Evolutionary conservation across 2,329 filamentous ascomycete species (phyloP).

Genomic region (Tolypocladium sp.): DNA sequence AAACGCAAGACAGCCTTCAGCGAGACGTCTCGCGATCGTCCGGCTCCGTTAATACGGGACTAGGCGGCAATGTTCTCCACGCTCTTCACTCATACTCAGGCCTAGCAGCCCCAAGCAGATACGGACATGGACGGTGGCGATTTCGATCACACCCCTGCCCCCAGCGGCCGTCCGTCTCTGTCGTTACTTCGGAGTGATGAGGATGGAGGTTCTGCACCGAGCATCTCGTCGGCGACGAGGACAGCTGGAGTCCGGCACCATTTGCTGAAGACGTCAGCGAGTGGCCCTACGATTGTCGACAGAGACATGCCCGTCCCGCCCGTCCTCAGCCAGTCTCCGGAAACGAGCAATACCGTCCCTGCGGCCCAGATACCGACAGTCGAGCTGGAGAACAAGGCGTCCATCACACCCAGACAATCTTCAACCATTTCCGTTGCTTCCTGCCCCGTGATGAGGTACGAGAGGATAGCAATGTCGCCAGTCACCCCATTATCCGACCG

Average conservation of each 20-base stretch:
- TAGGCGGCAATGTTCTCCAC: conserved; percentile 7
- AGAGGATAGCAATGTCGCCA: neutral
- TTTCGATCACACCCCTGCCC: conserved; percentile 23
- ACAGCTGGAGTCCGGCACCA: conserved; percentile 9
- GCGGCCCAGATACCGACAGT: neutral
- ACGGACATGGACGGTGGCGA: conserved; percentile 12
- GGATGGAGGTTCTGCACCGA: neutral
- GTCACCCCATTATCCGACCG: neutral
- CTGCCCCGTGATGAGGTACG: neutral
- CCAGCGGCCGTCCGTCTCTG: conserved; percentile 19
- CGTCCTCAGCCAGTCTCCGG: neutral
- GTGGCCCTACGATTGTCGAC: conserved; percentile 8
- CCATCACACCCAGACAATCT: neutral
- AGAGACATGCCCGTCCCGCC: conserved; percentile 12
- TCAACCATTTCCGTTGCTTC: neutral
- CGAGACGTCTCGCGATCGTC: neutral
- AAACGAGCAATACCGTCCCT: conserved; percentile 2
- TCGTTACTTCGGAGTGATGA: conserved; percentile 9
- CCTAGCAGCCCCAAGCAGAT: conserved; percentile 8
- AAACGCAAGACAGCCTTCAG: neutral
- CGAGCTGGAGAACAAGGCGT: conserved; percentile 4
- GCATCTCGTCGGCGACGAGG: conserved; percentile 3
- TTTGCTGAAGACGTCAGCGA: conserved; percentile 13
- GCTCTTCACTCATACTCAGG: conserved; percentile 12
- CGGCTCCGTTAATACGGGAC: neutral